Conservation (phyloP, 257 asterid genomes). For the Echites panduratus region DNA sequence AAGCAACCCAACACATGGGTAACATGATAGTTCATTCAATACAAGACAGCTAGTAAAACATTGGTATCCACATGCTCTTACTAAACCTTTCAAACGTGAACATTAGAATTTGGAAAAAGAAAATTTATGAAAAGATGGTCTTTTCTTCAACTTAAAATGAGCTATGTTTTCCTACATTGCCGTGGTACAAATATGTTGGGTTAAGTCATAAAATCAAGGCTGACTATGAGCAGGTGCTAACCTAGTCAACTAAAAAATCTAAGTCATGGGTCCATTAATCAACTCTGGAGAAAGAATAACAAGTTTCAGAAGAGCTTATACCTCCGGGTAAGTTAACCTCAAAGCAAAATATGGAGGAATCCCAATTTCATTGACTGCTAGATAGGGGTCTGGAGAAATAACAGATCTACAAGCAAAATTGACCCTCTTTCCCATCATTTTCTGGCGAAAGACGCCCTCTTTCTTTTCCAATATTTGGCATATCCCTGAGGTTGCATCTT, state of each 20-base stretch:
- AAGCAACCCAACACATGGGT: too few relatives aligned
- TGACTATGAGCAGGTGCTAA: neutral
- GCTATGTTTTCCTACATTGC: neutral
- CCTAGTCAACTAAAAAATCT: neutral
- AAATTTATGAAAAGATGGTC: neutral
- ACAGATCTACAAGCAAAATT: slow-evolving; percentile 96
- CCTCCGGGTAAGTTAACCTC: slow-evolving; percentile 95
- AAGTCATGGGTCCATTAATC: neutral
- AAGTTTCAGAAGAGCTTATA: slow-evolving; percentile 18
- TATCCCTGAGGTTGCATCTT: slow-evolving; percentile 51
- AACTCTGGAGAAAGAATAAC: neutral
- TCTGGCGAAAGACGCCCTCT: slow-evolving; percentile 95
- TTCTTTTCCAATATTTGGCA: slow-evolving; percentile 88
- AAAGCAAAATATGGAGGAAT: slow-evolving; percentile 91
- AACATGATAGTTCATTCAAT: too few relatives aligned
- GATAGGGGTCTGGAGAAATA: slow-evolving; percentile 94
- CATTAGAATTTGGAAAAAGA: too few relatives aligned
- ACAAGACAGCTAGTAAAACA: neutral
- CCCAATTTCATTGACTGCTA: slow-evolving; percentile 95
- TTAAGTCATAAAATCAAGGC: neutral
- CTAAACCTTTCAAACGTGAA: neutral
- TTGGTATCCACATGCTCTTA: neutral
- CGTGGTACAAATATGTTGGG: neutral
- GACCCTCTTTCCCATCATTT: slow-evolving; percentile 99
- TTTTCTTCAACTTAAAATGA: neutral